phyloP scores from a whole-genome alignment of 2,329 filamentous ascomycete genomes.

The Cephalotrichum gorgonifer region DNA sequence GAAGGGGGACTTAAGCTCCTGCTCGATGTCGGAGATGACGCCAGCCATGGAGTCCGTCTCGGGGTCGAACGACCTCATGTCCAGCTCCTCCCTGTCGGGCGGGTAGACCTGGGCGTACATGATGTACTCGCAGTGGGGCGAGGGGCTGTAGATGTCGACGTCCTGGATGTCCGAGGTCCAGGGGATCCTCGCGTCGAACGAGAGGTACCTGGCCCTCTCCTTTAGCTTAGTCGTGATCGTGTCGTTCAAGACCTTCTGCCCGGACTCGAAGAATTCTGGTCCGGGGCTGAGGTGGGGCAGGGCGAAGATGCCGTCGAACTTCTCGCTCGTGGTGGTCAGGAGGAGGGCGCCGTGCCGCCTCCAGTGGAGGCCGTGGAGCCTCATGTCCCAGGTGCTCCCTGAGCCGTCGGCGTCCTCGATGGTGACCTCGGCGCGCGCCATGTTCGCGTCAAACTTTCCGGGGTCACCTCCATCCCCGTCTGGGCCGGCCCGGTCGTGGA shows the following conservation, averaged over 20 bases:
- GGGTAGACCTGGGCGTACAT: constrained; percentile 73
- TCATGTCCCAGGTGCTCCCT: constrained; percentile 69
- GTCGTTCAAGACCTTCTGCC: constrained; percentile 58
- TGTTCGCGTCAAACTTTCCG: constrained; percentile 44
- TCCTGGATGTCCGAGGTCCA: constrained; percentile 65
- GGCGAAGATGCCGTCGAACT: constrained; percentile 84
- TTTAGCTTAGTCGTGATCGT: constrained; percentile 59
- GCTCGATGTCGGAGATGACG: constrained; percentile 45
- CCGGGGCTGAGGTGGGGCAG: constrained; percentile 70
- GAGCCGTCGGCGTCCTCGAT: constrained; percentile 58
- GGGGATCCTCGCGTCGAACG: constrained; percentile 52
- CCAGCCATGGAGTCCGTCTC: constrained; percentile 22
- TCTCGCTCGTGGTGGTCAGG: constrained; percentile 83
- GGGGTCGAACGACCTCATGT: constrained; percentile 18
- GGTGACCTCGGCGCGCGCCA: constrained; percentile 55
- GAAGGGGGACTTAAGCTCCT: constrained; percentile 50
- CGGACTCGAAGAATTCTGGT: constrained; percentile 43
- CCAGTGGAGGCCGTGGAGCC: constrained; percentile 78
- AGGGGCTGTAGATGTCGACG: constrained; percentile 45
- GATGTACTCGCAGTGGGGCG: constrained; percentile 79
- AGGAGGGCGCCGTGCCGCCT: constrained; percentile 68
- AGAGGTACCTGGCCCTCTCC: constrained; percentile 47
- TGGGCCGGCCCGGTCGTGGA: constrained; percentile 22
- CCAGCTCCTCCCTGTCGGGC: constrained; percentile 26
- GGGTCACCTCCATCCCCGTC: constrained; percentile 34